phyloP scores from a whole-genome alignment of 2,329 filamentous ascomycete species.

The Calonectria pseudoreteaudii region DNA sequence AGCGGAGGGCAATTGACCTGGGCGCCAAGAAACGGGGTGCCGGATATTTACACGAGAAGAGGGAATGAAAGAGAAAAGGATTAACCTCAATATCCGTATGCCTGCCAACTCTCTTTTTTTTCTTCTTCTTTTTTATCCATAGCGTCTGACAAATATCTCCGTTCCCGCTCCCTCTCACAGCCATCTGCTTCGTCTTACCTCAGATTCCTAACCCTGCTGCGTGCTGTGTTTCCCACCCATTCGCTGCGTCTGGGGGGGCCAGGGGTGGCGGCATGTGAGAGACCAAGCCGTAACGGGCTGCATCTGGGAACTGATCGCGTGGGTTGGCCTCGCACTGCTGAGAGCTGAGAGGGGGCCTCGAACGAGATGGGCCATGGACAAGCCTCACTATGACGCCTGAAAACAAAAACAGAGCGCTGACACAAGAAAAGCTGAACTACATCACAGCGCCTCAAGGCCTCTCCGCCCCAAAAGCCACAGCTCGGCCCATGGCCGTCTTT shows the following conservation, averaged over 20 bases:
- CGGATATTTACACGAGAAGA: not conserved
- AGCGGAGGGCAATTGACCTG: not conserved
- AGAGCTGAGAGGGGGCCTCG: not conserved
- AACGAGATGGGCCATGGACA: not conserved
- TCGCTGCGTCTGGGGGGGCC: not conserved
- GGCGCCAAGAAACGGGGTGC: slow-evolving; percentile 5
- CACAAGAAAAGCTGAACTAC: not conserved
- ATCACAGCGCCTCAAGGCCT: not conserved
- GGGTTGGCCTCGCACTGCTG: slow-evolving; percentile 14
- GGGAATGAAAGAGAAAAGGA: not conserved
- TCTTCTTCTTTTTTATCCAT: not conserved
- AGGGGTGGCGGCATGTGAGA: not conserved
- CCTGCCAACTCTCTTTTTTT: not conserved
- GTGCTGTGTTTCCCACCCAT: not conserved
- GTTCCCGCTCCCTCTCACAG: not conserved
- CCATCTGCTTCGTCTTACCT: not conserved
- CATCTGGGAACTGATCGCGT: slow-evolving; percentile 45
- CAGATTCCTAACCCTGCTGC: not conserved
- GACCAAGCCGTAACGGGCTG: not conserved
- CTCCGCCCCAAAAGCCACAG: not conserved
- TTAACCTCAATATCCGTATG: not conserved
- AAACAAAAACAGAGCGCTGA: slow-evolving; percentile 1
- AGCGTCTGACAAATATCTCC: not conserved
- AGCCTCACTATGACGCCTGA: slow-evolving; percentile 14
- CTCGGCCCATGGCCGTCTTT: not conserved